A percentile compares a stretch with the other conserved stretches of the same genome.
Conservation (phyloP, 768 basidiomycete species). For the Russula sp. region DNA sequence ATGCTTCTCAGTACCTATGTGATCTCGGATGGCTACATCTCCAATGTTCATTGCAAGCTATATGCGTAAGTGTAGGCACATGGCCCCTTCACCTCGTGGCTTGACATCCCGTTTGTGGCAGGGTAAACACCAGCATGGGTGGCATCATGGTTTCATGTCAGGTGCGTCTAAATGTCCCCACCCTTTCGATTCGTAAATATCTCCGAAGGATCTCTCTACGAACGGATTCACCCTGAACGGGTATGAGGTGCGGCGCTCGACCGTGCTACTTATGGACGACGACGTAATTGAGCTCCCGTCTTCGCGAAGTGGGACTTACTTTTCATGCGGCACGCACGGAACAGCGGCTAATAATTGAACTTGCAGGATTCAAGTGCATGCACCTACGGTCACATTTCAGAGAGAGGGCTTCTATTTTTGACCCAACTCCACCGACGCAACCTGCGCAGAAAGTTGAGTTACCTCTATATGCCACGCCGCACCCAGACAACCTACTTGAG, state of each 20-base stretch:
- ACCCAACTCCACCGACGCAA: constrained; percentile 53
- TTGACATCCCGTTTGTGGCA: constrained; percentile 28
- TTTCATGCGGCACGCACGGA: background rate
- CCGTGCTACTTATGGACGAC: constrained; percentile 71
- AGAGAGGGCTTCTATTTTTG: constrained; percentile 52
- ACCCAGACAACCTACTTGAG: background rate
- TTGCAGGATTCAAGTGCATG: constrained; percentile 59
- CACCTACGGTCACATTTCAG: constrained; percentile 49
- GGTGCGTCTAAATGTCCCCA: constrained; percentile 33
- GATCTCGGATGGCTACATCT: constrained; percentile 55
- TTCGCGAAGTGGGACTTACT: constrained; percentile 45
- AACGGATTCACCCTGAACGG: constrained; percentile 72
- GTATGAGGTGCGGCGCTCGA: constrained; percentile 57
- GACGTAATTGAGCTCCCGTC: constrained; percentile 64
- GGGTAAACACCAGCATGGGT: constrained; percentile 63
- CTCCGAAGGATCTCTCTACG: constrained; percentile 60
- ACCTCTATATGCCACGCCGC: background rate
- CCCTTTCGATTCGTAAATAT: background rate
- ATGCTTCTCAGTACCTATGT: constrained; percentile 46
- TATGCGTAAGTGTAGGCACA: constrained; percentile 53
- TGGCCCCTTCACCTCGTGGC: background rate
- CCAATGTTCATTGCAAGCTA: constrained; percentile 68
- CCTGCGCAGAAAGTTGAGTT: constrained; percentile 47
- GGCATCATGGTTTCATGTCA: constrained; percentile 76
- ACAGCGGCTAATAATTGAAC: background rate